phyloP scores from a whole-genome alignment of 106 monocot species.

The Dendrobium huoshanense region DNA sequence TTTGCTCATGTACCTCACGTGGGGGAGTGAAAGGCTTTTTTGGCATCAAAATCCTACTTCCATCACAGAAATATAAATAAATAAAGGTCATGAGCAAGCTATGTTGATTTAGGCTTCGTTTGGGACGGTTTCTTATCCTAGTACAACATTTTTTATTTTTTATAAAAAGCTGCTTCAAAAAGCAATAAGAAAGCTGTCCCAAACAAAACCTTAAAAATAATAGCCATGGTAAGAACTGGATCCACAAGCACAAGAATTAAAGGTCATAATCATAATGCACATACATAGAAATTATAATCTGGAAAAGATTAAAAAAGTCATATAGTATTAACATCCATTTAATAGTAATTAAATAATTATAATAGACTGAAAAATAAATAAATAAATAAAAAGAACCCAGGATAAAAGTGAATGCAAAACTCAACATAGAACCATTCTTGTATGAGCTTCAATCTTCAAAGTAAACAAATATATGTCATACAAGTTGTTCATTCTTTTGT shows the following conservation, averaged over 20 bases:
- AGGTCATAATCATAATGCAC: background rate
- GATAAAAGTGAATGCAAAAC: background rate
- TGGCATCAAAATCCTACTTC: constrained; percentile 24
- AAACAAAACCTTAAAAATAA: too few relatives aligned
- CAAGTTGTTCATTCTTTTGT: background rate
- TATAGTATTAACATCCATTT: background rate
- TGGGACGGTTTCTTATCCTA: too few relatives aligned
- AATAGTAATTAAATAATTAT: background rate
- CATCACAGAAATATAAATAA: background rate
- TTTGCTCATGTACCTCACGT: constrained; percentile 54
- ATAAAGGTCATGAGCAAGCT: background rate
- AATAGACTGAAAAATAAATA: background rate
- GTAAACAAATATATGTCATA: background rate
- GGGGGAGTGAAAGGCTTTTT: constrained; percentile 49
- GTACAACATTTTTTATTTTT: too few relatives aligned
- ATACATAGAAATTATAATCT: background rate
- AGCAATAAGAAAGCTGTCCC: too few relatives aligned
- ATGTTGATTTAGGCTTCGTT: background rate
- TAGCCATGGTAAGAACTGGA: background rate
- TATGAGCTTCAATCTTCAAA: background rate
- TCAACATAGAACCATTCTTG: background rate
- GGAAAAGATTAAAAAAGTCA: background rate
- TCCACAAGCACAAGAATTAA: background rate
- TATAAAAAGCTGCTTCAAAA: too few relatives aligned
- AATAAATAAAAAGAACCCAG: background rate